Evolutionary conservation across 2,329 filamentous ascomycete genomes (phyloP), one percentile per base, ranked within the genome.

Genomic region (Fonsecaea pugnacius): DNA sequence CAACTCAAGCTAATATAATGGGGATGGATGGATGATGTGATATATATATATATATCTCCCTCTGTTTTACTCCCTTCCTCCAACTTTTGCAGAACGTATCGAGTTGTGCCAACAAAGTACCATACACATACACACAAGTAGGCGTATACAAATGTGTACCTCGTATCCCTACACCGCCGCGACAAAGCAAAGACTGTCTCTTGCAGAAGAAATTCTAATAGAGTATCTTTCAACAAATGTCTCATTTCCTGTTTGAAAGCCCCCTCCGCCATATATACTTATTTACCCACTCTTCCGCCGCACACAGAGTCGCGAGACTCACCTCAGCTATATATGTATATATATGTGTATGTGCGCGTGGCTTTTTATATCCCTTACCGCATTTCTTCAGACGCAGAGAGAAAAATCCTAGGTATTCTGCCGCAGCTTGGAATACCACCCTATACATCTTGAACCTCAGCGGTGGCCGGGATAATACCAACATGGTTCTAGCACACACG

Each of bases 301-400:
- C 40, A 33, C 40, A 21, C 40, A 40, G 55, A 58, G 55, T 58
- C 55, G 55, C 27, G 55, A 48, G 55, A 58, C 55, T 58, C 55
- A 35, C 33, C 27, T 21, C 30, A 30, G 30, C 27, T 30, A 32
- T 48, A 33, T 30, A 24, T 27, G 9, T 14, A 9, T 40, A 36
- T 57, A 57, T 57, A 43, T 48, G 21, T n/a, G 24, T 21, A 24
- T 48, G 43, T 48, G 43, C 43, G 43, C 43, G 43, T 48, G 18
- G 43, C 8, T 48, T 24, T 48, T 58, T n/a, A 46, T 46, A 50
- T 50, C 48, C 38, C 38, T 58, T 58, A 16, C 55, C 24, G 43
- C 24, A 24, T 27, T 10, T 48, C n/a, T 24, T 27, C 43, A 48
- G 21, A 48, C 43, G 27, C 43, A 48, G 43, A 24, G 10, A 18